These are phyloP conservation scores for Ganoderma sp. DNA, from an alignment of 1,284 basidiomycete genomes.

Conservation along the genomic window DNA sequence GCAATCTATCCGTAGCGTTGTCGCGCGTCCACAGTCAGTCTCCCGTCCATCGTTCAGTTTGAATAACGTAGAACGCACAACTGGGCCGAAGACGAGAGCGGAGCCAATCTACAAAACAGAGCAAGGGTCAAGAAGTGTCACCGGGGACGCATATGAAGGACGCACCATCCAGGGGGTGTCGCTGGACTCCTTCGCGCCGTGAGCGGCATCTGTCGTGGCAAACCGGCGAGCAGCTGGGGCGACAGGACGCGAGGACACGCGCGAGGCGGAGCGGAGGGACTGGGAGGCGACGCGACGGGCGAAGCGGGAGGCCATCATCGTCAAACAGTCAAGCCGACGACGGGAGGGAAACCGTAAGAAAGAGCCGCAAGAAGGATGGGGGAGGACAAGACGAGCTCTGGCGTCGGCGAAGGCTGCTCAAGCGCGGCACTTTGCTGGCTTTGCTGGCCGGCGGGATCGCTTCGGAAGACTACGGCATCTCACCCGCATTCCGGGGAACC, in stretches of 20 bases:
- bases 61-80: slow-evolving; percentile 31
- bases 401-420: background rate
- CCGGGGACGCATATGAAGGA: background rate
- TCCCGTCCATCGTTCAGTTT: background rate
- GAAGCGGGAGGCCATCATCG: slow-evolving; percentile 37
- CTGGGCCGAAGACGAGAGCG: slow-evolving; percentile 39
- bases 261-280: slow-evolving; percentile 27
- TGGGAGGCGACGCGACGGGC: slow-evolving; percentile 32
- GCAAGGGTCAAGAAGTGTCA: background rate
- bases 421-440: background rate
- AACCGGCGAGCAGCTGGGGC: slow-evolving; percentile 31
- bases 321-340: slow-evolving; percentile 33
- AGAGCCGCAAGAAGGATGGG: background rate
- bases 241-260: slow-evolving; percentile 25
- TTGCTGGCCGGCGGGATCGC: slow-evolving; percentile 8
- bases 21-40: background rate
- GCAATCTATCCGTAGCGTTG: slow-evolving; percentile 13
- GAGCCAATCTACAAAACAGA: slow-evolving; percentile 38
- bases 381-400: slow-evolving; percentile 3
- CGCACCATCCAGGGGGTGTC: slow-evolving; percentile 39
- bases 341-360: slow-evolving; percentile 4
- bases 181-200: slow-evolving; percentile 35
- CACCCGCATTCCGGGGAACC: background rate
- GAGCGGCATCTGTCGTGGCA: slow-evolving; percentile 36
- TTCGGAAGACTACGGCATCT: slow-evolving; percentile 5